Percentiles rank a stretch among this genome's conserved stretches.
Conservation (phyloP, 371 early-diverging fungal species). For the Gilbertella persicaria region DNA sequence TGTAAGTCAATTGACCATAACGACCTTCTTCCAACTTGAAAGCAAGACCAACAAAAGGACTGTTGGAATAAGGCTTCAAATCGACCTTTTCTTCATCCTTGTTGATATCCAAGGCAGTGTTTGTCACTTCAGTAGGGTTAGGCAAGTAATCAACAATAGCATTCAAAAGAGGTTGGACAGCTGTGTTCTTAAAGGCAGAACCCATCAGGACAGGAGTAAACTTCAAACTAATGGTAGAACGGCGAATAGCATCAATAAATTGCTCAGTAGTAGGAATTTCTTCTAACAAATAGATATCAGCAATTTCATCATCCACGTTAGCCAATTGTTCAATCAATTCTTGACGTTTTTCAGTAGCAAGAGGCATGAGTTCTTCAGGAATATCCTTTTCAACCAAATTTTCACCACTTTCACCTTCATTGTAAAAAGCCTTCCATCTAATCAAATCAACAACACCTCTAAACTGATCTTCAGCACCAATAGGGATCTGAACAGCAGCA, state of each 20-base stretch:
- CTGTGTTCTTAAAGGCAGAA: slow-evolving; percentile 86
- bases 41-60: slow-evolving; percentile 90
- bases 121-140: slow-evolving; percentile 73
- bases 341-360: slow-evolving; percentile 71
- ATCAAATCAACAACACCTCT: slow-evolving; percentile 94
- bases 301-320: slow-evolving; percentile 87
- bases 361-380: slow-evolving; percentile 77
- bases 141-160: slow-evolving; percentile 79
- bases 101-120: slow-evolving; percentile 74
- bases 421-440: slow-evolving; percentile 83
- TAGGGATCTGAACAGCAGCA: slow-evolving; percentile 94
- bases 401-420: slow-evolving; percentile 88
- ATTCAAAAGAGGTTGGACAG: slow-evolving; percentile 79
- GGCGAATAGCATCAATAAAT: slow-evolving; percentile 74
- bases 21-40: slow-evolving; percentile 95
- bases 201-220: slow-evolving; percentile 90
- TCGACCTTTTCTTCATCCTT: slow-evolving; percentile 68
- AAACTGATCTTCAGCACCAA: slow-evolving; percentile 88
- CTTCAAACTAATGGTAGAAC: slow-evolving; percentile 75
- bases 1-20: slow-evolving; percentile 95
- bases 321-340: slow-evolving; percentile 85
- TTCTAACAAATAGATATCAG: slow-evolving; percentile 81
- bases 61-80: slow-evolving; percentile 57
- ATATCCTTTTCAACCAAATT: slow-evolving; percentile 69
- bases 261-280: slow-evolving; percentile 73